Conservation (phyloP, 2,329 filamentous ascomycete species). For the Clonostachys byssicola region DNA sequence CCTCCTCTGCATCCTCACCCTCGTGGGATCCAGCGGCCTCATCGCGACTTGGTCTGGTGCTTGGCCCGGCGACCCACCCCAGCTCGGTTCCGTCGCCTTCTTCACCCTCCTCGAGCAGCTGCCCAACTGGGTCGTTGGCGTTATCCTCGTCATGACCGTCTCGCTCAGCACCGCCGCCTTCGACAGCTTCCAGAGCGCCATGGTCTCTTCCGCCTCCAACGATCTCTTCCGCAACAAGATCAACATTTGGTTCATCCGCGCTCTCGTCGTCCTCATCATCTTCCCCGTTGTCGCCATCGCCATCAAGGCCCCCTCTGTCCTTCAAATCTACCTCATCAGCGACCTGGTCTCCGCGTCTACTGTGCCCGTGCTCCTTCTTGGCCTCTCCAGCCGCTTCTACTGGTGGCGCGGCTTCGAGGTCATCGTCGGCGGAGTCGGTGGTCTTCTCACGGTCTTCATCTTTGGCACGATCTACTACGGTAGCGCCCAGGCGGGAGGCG, state of each 20-base stretch:
- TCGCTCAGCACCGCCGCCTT: conserved; percentile 74
- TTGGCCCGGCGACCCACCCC: conserved; percentile 56
- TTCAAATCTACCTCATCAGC: conserved; percentile 80
- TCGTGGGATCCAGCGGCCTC: conserved; percentile 70
- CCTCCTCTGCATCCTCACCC: conserved; percentile 65
- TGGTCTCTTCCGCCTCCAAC: conserved; percentile 82
- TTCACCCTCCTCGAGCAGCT: conserved; percentile 70
- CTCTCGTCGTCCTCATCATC: conserved; percentile 66
- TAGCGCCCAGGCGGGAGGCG: conserved; percentile 55
- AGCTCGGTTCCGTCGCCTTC: conserved; percentile 63
- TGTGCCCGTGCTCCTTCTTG: conserved; percentile 72
- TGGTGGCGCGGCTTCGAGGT: conserved; percentile 82
- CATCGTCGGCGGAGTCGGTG: conserved; percentile 71
- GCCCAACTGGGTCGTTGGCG: conserved; percentile 76
- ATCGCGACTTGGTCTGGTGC: conserved; percentile 77
- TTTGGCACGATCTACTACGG: conserved; percentile 79
- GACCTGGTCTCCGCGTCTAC: conserved; percentile 74
- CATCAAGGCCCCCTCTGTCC: conserved; percentile 66
- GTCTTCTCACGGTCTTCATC: conserved; percentile 75
- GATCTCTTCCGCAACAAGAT: conserved; percentile 81
- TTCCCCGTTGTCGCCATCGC: conserved; percentile 72
- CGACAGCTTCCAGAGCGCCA: conserved; percentile 76
- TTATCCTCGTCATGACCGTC: conserved; percentile 78
- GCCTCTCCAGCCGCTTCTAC: conserved; percentile 64
- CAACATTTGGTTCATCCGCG: conserved; percentile 70